These are phyloP conservation scores for Sporothrix pallida DNA, from an alignment of 2,329 filamentous ascomycete species.

Conservation along the genomic window DNA sequence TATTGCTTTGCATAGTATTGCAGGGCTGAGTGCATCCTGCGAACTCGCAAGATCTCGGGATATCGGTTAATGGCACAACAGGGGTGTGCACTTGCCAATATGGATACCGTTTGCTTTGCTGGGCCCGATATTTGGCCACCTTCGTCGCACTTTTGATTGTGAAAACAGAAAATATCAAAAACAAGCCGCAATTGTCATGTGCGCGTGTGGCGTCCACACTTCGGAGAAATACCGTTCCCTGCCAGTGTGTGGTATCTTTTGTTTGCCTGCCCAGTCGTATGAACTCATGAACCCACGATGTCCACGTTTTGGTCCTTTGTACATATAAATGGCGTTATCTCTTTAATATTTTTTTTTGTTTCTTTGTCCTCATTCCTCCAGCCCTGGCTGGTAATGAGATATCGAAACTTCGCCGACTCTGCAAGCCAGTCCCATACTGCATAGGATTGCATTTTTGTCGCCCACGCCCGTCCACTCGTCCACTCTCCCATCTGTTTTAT, in stretches of 20 bases:
- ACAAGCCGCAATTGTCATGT: neutral
- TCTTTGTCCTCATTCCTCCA: neutral
- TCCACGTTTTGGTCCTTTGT: neutral
- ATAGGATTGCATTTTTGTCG: neutral
- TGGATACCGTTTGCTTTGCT: neutral
- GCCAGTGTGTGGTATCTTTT: neutral
- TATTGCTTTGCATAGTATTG: neutral
- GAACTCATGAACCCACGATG: constrained; percentile 33
- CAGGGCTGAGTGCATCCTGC: constrained; percentile 26
- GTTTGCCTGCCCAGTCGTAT: constrained; percentile 27
- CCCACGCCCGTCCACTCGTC: neutral
- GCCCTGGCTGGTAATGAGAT: neutral
- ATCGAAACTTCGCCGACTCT: neutral
- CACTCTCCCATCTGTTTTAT: constrained; percentile 1
- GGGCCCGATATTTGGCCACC: neutral
- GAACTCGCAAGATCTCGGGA: constrained; percentile 14
- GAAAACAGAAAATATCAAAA: neutral
- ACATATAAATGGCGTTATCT: constrained; percentile 14
- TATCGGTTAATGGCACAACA: neutral
- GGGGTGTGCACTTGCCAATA: neutral
- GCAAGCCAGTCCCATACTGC: neutral
- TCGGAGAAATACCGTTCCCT: neutral
- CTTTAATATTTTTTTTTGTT: neutral
- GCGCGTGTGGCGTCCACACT: neutral
- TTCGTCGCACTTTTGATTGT: neutral